Base-by-base conservation (phyloP, 192 early-diverging fungal species). In the Podochytrium sp. region DNA sequence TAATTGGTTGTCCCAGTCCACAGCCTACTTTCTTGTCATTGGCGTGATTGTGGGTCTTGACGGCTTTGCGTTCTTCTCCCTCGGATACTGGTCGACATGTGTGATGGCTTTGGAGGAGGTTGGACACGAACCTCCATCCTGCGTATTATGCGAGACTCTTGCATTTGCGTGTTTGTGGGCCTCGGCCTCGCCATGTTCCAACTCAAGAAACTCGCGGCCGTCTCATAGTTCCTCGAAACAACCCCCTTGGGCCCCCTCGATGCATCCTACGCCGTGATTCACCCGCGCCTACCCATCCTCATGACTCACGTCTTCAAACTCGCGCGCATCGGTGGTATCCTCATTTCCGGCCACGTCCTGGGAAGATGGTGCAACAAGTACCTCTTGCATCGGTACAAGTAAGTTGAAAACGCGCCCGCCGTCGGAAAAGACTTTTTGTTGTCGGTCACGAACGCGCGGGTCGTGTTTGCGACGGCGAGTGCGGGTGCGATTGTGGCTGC, bases 51-150 rank as follows among this genome's bases (percentile, higher is more conserved):
- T 77, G 3, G 76, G 60, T 25, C 32, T 63, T 18, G 10, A 57
- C 39, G 76, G 76, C 16, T 6, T 42, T 12, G 18, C 68, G 23
- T 65, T 39, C 35, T 77, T 64, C 72, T 51, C 65, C 34, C 6
- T 65, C 40, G 63, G 73, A 12, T 77, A 57, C 52, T 77, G 34
- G 62, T 61, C 6, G 76, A 77, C 51, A 77, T 77, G 76, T 72
- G 56, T 33, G 76, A 77, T 53, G 76, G 76, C 25, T 77, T 77
- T 52, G 76, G 76, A 27, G 76, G 76, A 12, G 76, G 76, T 35
- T 77, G 76, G 76, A 76, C 25, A 25, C 39, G 52, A 1, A 41
- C 53, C 1, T 62, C 73, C 18, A 57, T 77, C 61, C 35, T 77
- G 10, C 38, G 72, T 4, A 77, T 77, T 27, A 77, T 77, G 76